Base-by-base conservation (phyloP, 805 yeast species). In the Saturnispora gosingensis region DNA sequence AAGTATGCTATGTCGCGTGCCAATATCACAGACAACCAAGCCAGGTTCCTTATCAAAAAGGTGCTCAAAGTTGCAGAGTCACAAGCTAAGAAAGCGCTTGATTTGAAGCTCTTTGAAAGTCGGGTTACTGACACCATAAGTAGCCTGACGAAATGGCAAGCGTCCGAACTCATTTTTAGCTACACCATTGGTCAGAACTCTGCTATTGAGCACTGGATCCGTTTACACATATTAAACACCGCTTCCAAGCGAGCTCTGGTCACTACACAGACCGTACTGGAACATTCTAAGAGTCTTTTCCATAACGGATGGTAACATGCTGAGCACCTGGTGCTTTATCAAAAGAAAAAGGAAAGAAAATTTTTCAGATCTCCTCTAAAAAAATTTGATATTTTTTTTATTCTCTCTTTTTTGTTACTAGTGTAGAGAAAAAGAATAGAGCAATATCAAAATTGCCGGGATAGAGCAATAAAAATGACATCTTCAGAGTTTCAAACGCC, bases 141-240 rank as follows among this genome's bases (percentile, higher is more conserved):
- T 1, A 22, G 35, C 3, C 36, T 67, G 51, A 53, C 61, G 6
- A 65, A 60, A 44, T 47, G 55, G 13, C 56, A 52, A 7, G 72
- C 71, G 3, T 58, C 65, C 11, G 54, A 60, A 25, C 45, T 67
- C 49, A 67, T 67, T 6, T 67, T 63, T 50, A 67, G 61, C 1
- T 65, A 59, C 48, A 61, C 66, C 1, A 59, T 65, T 9, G 61
- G 67, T 1, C 62, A 67, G 8, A 54, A 58, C 2, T 54, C 59
- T 38, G 54, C 66, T 3, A 34, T 67, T 2, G 61, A 64, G 46
- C 43, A 58, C 4, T 67, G 62, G 57, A 59, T 66, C 13, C 58
- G 56, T 22, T 53, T 55, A 16, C 55, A 53, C 6, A 43, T 68
- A 2, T 30, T 68, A 16, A 56, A 55, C 18, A 58, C 57, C n/a